phyloP scores from a whole-genome alignment of 1,284 basidiomycete genomes.

The Trichosporon asahii region DNA sequence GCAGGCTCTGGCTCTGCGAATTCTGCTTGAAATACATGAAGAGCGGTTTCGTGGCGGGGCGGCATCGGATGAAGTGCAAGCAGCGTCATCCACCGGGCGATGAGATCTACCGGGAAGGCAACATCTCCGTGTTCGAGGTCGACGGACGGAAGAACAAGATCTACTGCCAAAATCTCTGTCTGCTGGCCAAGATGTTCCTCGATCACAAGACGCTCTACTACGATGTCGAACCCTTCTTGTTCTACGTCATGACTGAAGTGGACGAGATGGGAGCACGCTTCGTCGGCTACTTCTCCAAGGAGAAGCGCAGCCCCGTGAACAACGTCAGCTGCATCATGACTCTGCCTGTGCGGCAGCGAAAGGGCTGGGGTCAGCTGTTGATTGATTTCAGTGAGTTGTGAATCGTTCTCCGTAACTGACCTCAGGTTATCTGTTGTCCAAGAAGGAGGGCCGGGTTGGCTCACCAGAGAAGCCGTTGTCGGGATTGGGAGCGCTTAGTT shows the following conservation, averaged over 20 bases:
- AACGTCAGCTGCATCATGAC: constrained; percentile 99
- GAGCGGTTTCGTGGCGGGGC: constrained; percentile 77
- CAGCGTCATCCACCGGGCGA: constrained; percentile 92
- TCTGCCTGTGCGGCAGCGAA: constrained; percentile 85
- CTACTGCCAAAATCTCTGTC: constrained; percentile 98
- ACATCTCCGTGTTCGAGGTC: constrained; percentile 91
- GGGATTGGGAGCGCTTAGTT: constrained; percentile 81
- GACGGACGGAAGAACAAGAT: constrained; percentile 99
- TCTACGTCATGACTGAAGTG: constrained; percentile 94
- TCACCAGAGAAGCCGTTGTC: constrained; percentile 93
- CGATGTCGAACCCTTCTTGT: constrained; percentile 98
- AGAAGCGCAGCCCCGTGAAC: constrained; percentile 92
- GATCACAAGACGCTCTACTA: constrained; percentile 99
- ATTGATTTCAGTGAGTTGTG: constrained; percentile 90
- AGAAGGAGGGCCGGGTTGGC: constrained; percentile 82
- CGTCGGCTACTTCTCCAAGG: constrained; percentile 98
- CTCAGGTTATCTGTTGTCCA: constrained; percentile 88
- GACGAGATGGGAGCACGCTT: constrained; percentile 90
- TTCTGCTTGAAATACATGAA: constrained; percentile 99
- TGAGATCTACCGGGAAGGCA: constrained; percentile 91
- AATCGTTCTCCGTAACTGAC: not conserved
- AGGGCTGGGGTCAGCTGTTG: constrained; percentile 89
- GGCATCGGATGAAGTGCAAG: constrained; percentile 96
- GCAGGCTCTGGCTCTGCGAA: constrained; percentile 93
- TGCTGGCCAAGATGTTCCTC: constrained; percentile 98